Conservation (phyloP, 345 rosid genomes). For the Eucalyptus microcorys region DNA sequence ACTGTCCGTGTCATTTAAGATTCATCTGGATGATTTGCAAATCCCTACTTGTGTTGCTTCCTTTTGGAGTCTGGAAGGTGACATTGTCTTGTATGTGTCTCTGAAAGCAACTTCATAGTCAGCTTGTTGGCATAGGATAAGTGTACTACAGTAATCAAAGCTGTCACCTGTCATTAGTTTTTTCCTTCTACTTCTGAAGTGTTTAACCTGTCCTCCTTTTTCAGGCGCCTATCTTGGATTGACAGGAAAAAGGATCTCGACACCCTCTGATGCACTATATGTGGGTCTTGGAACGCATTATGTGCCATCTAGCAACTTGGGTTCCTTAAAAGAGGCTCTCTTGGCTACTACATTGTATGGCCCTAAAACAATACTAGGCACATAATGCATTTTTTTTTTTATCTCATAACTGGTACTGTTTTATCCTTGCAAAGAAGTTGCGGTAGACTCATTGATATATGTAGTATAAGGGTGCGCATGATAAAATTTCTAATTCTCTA, state of each 20-base stretch:
- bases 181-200: background rate
- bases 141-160: background rate
- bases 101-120: background rate
- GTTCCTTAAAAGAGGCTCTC: constrained; percentile 57
- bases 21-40: background rate
- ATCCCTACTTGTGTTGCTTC: background rate
- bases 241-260: constrained; percentile 80
- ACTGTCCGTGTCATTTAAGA: background rate
- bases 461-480: background rate
- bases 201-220: background rate
- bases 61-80: background rate
- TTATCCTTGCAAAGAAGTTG: background rate
- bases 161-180: background rate
- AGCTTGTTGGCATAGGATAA: background rate
- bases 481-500: too few relatives aligned
- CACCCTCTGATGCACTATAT: constrained; percentile 80
- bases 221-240: constrained; percentile 89
- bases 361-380: background rate
- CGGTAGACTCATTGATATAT: background rate
- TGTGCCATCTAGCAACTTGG: constrained; percentile 60
- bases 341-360: constrained; percentile 48
- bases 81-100: background rate
- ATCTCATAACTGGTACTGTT: background rate
- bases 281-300: constrained; percentile 82
- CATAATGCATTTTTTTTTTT: background rate